These are phyloP conservation scores for Exophiala alcalophila DNA, from an alignment of 2,329 filamentous ascomycete species.

Conservation along the genomic window DNA sequence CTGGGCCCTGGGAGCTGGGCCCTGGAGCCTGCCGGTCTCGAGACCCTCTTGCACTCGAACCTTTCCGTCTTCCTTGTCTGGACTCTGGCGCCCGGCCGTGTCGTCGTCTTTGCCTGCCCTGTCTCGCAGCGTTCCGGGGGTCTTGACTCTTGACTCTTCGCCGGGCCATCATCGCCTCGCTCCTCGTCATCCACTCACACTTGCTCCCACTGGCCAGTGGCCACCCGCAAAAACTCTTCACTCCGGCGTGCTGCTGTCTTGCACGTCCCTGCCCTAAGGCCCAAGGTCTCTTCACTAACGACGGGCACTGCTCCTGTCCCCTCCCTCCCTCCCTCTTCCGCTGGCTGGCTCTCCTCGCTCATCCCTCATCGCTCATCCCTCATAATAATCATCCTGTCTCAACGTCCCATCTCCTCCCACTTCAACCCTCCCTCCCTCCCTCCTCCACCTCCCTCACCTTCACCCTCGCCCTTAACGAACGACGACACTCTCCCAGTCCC, in stretches of 20 bases:
- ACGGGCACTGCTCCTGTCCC: too few relatives aligned
- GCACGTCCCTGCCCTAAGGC: slow-evolving; percentile 1
- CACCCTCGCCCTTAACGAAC: slow-evolving; percentile 3
- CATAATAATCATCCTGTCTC: slow-evolving; percentile 1
- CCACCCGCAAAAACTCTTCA: too few relatives aligned
- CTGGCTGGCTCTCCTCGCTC: background rate
- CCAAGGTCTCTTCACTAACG: slow-evolving; percentile 8
- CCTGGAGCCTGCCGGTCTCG: too few relatives aligned
- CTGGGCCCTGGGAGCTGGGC: slow-evolving; percentile 7
- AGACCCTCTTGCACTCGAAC: too few relatives aligned
- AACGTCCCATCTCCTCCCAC: slow-evolving; percentile 1
- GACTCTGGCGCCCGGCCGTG: too few relatives aligned
- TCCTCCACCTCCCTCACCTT: slow-evolving; percentile 9
- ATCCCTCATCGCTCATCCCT: slow-evolving; percentile 6
- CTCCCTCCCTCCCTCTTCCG: slow-evolving; percentile 3
- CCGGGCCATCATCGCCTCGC: too few relatives aligned
- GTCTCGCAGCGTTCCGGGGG: too few relatives aligned
- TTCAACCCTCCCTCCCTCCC: slow-evolving; percentile 8
- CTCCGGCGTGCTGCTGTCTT: background rate
- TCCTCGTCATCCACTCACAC: slow-evolving; percentile 4
- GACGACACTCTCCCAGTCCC: slow-evolving; percentile 9
- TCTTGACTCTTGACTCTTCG: too few relatives aligned
- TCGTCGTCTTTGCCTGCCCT: too few relatives aligned
- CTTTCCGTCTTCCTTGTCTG: too few relatives aligned
- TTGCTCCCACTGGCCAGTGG: too few relatives aligned